Evolutionary conservation across 306 rosid genomes (phyloP), one percentile per base, ranked within the genome.

Genomic region (Castanopsis chinensis): DNA sequence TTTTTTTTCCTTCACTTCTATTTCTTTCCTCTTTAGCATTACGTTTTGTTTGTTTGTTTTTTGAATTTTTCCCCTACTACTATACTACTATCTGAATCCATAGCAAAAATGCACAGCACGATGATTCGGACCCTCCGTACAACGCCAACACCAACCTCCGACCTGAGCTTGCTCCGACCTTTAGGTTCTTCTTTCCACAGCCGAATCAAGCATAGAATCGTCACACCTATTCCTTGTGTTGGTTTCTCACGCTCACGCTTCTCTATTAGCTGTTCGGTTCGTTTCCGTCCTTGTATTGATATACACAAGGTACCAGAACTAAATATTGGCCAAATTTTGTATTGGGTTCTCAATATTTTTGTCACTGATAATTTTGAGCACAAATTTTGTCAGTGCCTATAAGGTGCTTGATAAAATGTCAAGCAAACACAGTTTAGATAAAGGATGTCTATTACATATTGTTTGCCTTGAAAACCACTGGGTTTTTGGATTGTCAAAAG

Each of bases 241-340:
- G 89, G 79, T 23, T 78, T 81, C 21, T 72, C 81, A 70, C 81
- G 78, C 7, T 2, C 81, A 70, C 81, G 78, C 25, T 3, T 76
- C 43, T 82, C 86, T 33, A 79, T 87, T 76, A 80, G 71, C 15
- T 93, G 91, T 35, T 88, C 89, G 11, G 92, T 86, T 88, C 84
- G 87, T 43, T 91, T 93, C 76, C 90, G 98, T 27, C 98, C 97
- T 23, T 91, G 98, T 85, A 90, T 93, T 73, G 98, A 93, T 76
- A 92, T 95, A 69, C 99, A 92, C 85, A 89, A 89, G 97, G 97
- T 85, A 86, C 61, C n/a, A 35, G 27, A 6, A 25, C 43, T 73
- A 60, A 32, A 30, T 25, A 57, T 72, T 60, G 52, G 77, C 60
- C 6, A 19, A 32, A 3, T 67, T 11, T 12, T 6, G 3, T 51